These are phyloP conservation scores for Penstemon barbatus DNA, from an alignment of 257 asterid genomes.

Conservation along the genomic window DNA sequence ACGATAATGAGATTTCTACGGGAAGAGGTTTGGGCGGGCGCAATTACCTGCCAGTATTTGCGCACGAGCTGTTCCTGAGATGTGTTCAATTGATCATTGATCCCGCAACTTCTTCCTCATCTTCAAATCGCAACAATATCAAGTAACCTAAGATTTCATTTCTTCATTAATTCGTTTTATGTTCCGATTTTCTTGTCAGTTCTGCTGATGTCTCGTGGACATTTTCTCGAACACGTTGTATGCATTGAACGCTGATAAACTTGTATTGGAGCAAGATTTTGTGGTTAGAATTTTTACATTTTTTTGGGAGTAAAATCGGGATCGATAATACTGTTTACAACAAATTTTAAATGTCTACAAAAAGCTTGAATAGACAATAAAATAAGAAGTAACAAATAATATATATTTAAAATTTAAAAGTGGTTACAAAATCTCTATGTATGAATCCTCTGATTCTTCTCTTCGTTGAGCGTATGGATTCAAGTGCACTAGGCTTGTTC, in stretches of 20 bases:
- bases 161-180: conserved; percentile 3
- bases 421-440: no score
- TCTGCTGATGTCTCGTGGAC: neutral
- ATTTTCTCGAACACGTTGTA: conserved; percentile 1
- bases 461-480: no score
- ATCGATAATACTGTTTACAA: neutral
- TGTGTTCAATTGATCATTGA: conserved; percentile 47
- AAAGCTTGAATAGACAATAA: no score
- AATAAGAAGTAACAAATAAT: no score
- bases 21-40: conserved; percentile 59
- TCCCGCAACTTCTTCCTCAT: conserved; percentile 51
- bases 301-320: neutral
- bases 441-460: no score
- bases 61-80: conserved; percentile 71
- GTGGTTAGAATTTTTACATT: conserved; percentile 1
- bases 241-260: neutral
- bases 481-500: no score
- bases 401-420: no score
- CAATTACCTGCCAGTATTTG: conserved; percentile 67
- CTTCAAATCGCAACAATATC: conserved; percentile 40
- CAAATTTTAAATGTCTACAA: no score
- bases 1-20: conserved; percentile 49
- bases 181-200: conserved; percentile 21
- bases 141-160: conserved; percentile 36
- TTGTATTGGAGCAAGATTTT: conserved; percentile 1